A percentile compares a stretch with the other conserved stretches of the same genome.
Conservation (phyloP, 257 asterid genomes). For the Solanum chiquidenum region DNA sequence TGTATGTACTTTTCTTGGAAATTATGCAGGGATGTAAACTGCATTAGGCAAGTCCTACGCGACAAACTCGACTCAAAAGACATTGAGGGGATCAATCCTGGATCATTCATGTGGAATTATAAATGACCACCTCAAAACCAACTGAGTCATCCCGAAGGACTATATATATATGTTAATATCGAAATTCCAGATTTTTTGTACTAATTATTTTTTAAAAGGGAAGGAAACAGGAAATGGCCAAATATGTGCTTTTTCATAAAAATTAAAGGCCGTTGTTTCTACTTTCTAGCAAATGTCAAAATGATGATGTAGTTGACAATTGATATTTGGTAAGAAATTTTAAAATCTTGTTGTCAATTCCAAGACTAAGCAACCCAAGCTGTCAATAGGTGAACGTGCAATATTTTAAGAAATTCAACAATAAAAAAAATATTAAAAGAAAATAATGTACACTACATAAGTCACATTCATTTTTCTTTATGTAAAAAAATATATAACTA, state of each 20-base stretch:
- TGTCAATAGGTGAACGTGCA: neutral
- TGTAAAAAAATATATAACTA: neutral
- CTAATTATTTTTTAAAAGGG: neutral
- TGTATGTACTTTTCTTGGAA: too few relatives aligned
- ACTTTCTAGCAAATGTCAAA: neutral
- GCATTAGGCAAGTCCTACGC: too few relatives aligned
- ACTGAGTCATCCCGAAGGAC: rapidly evolving
- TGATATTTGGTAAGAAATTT: neutral
- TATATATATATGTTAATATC: neutral
- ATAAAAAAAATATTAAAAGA: neutral
- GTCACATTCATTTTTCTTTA: neutral
- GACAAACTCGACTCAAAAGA: too few relatives aligned
- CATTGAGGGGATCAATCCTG: too few relatives aligned
- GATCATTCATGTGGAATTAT: too few relatives aligned
- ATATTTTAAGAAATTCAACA: neutral
- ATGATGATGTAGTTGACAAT: neutral
- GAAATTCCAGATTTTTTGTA: neutral
- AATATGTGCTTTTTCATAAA: neutral
- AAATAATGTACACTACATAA: neutral
- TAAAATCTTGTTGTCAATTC: neutral
- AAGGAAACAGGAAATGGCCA: neutral
- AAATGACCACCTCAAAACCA: too few relatives aligned
- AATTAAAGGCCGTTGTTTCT: neutral
- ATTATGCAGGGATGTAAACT: too few relatives aligned
- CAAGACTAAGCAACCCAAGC: neutral